Conservation (phyloP, 768 basidiomycete species). For the Ephemerocybe angulata region DNA sequence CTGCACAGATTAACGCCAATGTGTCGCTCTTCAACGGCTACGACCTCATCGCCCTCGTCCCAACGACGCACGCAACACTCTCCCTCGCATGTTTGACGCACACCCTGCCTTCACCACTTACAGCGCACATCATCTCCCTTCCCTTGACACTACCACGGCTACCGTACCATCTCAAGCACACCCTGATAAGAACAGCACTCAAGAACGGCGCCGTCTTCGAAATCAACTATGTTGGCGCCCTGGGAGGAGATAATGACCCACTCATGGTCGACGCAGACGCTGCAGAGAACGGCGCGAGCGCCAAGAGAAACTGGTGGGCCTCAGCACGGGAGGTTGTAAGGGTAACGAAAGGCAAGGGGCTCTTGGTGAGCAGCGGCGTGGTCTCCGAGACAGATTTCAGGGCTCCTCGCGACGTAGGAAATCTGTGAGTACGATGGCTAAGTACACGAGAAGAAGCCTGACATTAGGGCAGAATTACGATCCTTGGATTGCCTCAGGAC, state of each 20-base stretch:
- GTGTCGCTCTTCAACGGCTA: constrained; percentile 57
- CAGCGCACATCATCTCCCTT: constrained; percentile 77
- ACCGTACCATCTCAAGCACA: constrained; percentile 80
- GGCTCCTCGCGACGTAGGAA: constrained; percentile 69
- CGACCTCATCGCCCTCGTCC: constrained; percentile 74
- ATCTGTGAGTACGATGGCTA: constrained; percentile 51
- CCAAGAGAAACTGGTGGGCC: constrained; percentile 85
- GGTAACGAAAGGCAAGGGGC: constrained; percentile 75
- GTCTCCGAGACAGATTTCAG: constrained; percentile 59
- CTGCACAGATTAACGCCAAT: constrained; percentile 65
- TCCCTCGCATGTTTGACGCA: constrained; percentile 80
- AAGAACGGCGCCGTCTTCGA: constrained; percentile 84
- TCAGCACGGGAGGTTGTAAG: constrained; percentile 70
- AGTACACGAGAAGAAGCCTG: not conserved
- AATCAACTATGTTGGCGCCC: constrained; percentile 70
- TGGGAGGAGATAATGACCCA: constrained; percentile 58
- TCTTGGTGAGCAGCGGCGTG: constrained; percentile 70
- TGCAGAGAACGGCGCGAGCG: constrained; percentile 48
- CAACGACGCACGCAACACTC: constrained; percentile 69
- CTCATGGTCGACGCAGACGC: constrained; percentile 42
- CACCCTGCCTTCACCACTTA: constrained; percentile 67
- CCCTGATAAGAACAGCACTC: constrained; percentile 73
- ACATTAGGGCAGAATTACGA: constrained; percentile 44
- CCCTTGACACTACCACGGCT: constrained; percentile 76
- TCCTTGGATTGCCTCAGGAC: constrained; percentile 70